These are phyloP conservation scores for Houttuynia cordata DNA, from an alignment of 164 flowering plant species.

Conservation along the genomic window DNA sequence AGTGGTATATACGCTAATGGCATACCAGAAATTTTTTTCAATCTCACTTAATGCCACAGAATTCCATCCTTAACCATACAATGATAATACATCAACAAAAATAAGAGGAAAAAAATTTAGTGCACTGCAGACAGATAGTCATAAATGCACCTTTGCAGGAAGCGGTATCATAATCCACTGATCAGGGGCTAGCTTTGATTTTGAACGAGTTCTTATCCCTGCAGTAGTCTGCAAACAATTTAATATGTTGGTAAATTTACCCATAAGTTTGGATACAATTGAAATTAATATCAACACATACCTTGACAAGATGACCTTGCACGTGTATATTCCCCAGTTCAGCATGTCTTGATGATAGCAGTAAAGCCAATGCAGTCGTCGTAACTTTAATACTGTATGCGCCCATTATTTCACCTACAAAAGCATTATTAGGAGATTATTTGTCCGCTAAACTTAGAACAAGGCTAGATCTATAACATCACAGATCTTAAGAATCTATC, in stretches of 20 bases:
- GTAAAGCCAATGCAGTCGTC: slow-evolving; percentile 75
- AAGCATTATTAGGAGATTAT: not conserved
- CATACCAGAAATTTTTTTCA: no score
- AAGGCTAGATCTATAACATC: not conserved
- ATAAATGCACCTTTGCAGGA: slow-evolving; percentile 61
- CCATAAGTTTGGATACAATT: not conserved
- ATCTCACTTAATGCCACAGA: no score
- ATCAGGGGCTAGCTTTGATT: slow-evolving; percentile 70
- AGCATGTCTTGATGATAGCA: slow-evolving; percentile 59
- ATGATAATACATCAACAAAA: no score
- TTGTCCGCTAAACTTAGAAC: not conserved
- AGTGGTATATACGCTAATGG: no score
- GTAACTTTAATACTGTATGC: slow-evolving; percentile 87
- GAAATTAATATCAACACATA: slow-evolving; percentile 10
- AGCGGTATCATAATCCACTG: slow-evolving; percentile 83
- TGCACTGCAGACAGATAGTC: not conserved
- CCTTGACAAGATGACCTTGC: slow-evolving; percentile 73
- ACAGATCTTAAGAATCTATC: no score
- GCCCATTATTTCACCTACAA: slow-evolving; percentile 83
- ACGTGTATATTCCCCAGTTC: slow-evolving; percentile 56
- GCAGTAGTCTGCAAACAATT: slow-evolving; percentile 36
- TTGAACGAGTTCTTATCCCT: slow-evolving; percentile 86
- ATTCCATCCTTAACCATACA: no score
- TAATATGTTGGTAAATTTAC: slow-evolving; percentile 4
- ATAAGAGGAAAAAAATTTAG: no score